Conservation (phyloP, 2,329 filamentous ascomycete genomes). For the Albophoma yamanashiensis region DNA sequence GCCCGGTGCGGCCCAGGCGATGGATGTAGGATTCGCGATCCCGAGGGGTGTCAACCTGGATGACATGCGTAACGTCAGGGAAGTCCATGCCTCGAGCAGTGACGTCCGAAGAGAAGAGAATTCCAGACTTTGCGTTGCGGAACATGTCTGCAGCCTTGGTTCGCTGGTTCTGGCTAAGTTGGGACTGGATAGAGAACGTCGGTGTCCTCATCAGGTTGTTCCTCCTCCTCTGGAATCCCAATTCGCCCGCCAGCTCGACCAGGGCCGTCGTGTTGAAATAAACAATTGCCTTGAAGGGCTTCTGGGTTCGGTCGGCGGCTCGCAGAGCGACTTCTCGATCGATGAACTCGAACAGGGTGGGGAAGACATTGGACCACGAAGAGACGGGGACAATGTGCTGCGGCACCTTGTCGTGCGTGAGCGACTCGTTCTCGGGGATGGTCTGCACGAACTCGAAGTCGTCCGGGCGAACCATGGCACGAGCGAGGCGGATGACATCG, state of each 20-base stretch:
- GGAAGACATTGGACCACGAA: constrained; percentile 66
- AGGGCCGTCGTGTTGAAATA: constrained; percentile 76
- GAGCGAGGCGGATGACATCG: constrained; percentile 71
- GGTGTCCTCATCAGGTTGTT: constrained; percentile 25
- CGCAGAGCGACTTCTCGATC: constrained; percentile 44
- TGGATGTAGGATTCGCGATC: constrained; percentile 66
- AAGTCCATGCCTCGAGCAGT: constrained; percentile 79
- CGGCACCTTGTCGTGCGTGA: constrained; percentile 76
- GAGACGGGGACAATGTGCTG: constrained; percentile 61
- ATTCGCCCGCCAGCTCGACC: constrained; percentile 52
- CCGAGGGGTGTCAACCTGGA: constrained; percentile 57
- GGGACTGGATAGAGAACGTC: constrained; percentile 63
- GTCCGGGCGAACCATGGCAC: constrained; percentile 62
- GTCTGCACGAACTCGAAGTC: constrained; percentile 87
- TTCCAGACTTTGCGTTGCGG: constrained; percentile 47
- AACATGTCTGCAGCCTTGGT: constrained; percentile 64
- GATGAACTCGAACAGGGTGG: constrained; percentile 67
- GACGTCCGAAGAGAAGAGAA: constrained; percentile 71
- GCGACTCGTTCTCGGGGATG: constrained; percentile 68
- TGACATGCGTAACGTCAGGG: constrained; percentile 68
- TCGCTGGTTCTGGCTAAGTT: constrained; percentile 58
- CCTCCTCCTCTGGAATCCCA: constrained; percentile 30
- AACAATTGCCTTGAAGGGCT: constrained; percentile 89
- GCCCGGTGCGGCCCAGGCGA: constrained; percentile 64
- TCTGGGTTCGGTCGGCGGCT: constrained; percentile 22